Evolutionary conservation across 306 rosid species (phyloP).

Genomic region (Inga laurina): DNA sequence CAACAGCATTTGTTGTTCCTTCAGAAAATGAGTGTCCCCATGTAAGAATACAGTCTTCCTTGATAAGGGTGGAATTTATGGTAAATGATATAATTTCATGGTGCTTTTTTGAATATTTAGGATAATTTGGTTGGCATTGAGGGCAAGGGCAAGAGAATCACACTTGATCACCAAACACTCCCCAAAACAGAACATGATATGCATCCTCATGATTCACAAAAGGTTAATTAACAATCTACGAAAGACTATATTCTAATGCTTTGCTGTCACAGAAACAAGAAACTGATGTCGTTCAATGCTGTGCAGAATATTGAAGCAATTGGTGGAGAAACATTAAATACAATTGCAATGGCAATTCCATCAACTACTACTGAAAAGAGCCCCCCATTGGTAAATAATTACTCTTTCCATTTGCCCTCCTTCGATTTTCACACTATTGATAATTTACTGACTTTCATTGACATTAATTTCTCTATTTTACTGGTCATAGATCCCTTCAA

Average conservation of each 20-base stretch:
- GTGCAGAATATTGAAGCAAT: background rate
- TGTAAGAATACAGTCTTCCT: no score
- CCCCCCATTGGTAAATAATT: background rate
- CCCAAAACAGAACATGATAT: background rate
- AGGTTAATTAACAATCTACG: no score
- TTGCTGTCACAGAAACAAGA: no score
- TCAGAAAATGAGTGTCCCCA: no score
- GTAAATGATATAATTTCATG: no score
- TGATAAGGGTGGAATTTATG: no score
- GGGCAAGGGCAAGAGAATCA: background rate
- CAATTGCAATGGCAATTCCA: background rate
- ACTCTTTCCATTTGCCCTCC: background rate
- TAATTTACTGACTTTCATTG: background rate
- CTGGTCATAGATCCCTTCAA: background rate
- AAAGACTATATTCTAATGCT: no score
- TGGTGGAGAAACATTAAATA: background rate
- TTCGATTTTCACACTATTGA: background rate
- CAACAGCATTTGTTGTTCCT: no score
- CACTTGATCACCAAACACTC: background rate
- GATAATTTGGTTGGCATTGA: no score
- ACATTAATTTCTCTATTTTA: background rate
- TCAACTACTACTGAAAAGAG: background rate
- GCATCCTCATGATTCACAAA: no score
- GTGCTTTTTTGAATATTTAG: no score
- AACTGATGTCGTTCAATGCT: no score